A percentile compares a stretch with the other conserved stretches of the same genome.
Evolutionary conservation across 345 rosid genomes (phyloP).

Genomic region (Gossypium mustelinum): DNA sequence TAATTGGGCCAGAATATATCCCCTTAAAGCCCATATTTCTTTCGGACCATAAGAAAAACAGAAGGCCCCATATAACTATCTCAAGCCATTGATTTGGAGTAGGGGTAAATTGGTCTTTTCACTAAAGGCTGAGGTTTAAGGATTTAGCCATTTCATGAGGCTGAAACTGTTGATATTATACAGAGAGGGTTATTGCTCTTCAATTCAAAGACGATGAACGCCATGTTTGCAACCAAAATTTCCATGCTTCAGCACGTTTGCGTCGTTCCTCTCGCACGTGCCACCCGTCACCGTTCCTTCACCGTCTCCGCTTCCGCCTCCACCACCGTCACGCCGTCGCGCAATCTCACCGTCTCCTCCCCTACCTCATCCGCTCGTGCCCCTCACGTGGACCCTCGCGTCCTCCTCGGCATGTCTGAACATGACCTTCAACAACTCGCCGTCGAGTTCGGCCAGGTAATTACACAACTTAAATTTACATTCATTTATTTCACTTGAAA

Average conservation of each 20-base stretch:
- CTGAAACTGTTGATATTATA: constrained; percentile 12
- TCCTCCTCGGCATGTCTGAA: constrained; percentile 91
- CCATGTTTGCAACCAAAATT: constrained; percentile 44
- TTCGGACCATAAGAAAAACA: neutral
- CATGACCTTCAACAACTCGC: constrained; percentile 84
- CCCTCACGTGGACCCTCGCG: constrained; percentile 50
- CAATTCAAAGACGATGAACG: neutral
- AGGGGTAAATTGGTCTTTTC: constrained; percentile 21
- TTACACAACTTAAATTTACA: neutral
- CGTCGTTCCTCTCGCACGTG: constrained; percentile 55
- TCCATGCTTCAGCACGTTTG: constrained; percentile 58
- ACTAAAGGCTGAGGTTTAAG: constrained; percentile 26
- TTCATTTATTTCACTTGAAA: neutral
- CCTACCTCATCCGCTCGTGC: constrained; percentile 34
- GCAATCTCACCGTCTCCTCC: constrained; percentile 20
- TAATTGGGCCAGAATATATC: neutral
- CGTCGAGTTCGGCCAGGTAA: constrained; percentile 74
- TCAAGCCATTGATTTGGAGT: neutral
- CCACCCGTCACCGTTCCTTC: constrained; percentile 36
- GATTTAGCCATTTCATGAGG: constrained; percentile 26
- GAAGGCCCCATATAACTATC: neutral
- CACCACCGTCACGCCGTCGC: constrained; percentile 24
- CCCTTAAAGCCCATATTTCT: neutral
- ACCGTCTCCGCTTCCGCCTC: constrained; percentile 24
- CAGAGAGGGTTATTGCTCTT: neutral